Evolutionary conservation across 352 stramenopile species (phyloP).

Genomic region (Phytophthora nicotianae): DNA sequence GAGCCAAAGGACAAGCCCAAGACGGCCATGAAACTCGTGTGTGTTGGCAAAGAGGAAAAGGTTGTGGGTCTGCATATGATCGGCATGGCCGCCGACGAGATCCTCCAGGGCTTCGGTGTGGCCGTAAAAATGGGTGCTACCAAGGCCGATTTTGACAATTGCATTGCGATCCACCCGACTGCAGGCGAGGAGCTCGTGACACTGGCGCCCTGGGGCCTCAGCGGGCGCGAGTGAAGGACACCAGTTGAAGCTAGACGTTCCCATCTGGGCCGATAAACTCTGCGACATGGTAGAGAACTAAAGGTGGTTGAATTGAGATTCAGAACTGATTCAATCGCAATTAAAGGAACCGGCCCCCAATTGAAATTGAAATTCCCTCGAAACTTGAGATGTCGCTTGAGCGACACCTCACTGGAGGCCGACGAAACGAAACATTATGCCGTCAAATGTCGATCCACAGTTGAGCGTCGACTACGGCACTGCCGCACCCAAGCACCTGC

Average conservation of each 20-base stretch:
- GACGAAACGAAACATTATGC: too few relatives aligned
- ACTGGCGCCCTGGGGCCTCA: constrained; percentile 84
- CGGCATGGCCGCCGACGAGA: constrained; percentile 96
- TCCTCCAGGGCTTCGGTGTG: constrained; percentile 98
- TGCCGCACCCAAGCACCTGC: too few relatives aligned
- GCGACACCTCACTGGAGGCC: too few relatives aligned
- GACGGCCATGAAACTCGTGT: constrained; percentile 96
- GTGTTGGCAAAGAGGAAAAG: constrained; percentile 82
- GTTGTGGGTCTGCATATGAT: constrained; percentile 98
- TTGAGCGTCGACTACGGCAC: neutral
- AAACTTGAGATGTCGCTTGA: neutral
- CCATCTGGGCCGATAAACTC: constrained; percentile 13
- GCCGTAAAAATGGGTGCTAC: constrained; percentile 99
- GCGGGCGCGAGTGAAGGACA: constrained; percentile 23
- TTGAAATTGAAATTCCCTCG: constrained; percentile 10
- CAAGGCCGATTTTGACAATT: constrained; percentile 97
- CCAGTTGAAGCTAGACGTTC: constrained; percentile 13
- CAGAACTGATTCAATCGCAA: constrained; percentile 20
- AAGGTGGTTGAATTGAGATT: constrained; percentile 19
- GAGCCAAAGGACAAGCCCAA: constrained; percentile 85
- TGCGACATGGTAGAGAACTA: constrained; percentile 11
- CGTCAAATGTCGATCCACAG: too few relatives aligned
- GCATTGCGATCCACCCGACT: constrained; percentile 97
- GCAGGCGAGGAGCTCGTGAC: constrained; percentile 98
- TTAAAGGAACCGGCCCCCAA: constrained; percentile 7